Evolutionary conservation across 2,329 filamentous ascomycete species (phyloP).

Genomic region (Endothia cerciana): DNA sequence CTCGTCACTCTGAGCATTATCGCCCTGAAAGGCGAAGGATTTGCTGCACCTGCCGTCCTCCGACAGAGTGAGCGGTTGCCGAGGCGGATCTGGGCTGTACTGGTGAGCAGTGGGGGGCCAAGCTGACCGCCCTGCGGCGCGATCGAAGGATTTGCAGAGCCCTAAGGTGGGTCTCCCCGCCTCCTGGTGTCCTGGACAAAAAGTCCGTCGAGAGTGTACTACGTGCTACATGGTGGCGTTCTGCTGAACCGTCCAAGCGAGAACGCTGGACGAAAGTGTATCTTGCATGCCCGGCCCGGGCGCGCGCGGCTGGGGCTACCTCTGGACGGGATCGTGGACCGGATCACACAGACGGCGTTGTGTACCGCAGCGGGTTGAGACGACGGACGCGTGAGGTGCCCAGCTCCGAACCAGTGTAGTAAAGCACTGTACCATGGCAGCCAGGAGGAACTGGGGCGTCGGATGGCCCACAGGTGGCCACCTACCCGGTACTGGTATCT

Average conservation of each 20-base stretch:
- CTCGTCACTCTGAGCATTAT: neutral
- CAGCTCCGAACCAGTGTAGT: too few species aligned
- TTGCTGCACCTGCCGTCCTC: neutral
- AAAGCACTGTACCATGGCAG: too few species aligned
- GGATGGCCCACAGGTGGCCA: too few species aligned
- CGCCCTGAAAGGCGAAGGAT: neutral
- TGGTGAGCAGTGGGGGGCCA: neutral
- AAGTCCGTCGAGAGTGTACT: neutral
- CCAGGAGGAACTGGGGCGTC: too few species aligned
- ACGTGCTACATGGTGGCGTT: too few species aligned
- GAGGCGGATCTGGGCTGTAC: neutral
- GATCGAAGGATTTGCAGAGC: neutral
- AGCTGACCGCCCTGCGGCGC: neutral
- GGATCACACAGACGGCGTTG: neutral
- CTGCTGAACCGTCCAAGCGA: conserved; percentile 8
- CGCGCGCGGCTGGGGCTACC: too few species aligned
- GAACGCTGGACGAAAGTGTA: conserved; percentile 21
- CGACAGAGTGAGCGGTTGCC: neutral
- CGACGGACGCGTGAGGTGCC: too few species aligned
- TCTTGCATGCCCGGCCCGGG: conserved; percentile 19
- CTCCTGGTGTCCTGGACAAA: neutral
- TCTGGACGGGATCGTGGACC: neutral
- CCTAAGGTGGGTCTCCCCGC: neutral
- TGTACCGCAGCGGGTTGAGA: neutral
- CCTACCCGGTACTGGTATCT: too few species aligned